phyloP scores from a whole-genome alignment of 495 filamentous ascomycete species.

The Durotheca rogersii region DNA sequence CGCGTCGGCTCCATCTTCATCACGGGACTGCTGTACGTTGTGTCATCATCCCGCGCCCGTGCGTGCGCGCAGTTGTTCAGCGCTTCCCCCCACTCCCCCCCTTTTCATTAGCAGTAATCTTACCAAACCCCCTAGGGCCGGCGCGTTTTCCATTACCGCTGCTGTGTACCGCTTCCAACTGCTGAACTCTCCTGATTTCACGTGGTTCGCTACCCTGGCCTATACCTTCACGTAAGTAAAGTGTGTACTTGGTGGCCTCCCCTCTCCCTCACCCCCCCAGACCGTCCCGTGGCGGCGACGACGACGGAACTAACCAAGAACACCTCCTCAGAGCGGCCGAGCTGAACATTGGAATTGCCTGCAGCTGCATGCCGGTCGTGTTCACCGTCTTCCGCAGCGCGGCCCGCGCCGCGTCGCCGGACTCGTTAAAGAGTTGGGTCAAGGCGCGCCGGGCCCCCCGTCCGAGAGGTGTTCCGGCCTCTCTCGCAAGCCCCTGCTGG shows the following conservation, averaged over 20 bases:
- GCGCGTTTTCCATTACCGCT: neutral
- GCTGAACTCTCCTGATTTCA: neutral
- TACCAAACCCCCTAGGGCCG: neutral
- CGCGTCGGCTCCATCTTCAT: constrained; percentile 20
- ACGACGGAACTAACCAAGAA: neutral
- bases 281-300: no score
- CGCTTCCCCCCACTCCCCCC: no score
- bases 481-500: no score
- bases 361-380: constrained; percentile 5
- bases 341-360: constrained; percentile 1
- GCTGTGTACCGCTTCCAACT: neutral
- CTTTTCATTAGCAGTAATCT: neutral
- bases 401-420: neutral
- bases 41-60: neutral
- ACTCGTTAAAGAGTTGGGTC: no score
- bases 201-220: neutral
- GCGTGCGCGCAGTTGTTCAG: no score
- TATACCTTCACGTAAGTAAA: constrained; percentile 5
- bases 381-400: neutral
- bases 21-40: constrained; percentile 15
- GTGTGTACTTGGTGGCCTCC: neutral
- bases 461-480: no score
- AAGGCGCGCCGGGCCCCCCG: no score
- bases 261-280: no score
- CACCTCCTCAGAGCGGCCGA: constrained; percentile 2